Evolutionary conservation across 768 basidiomycete genomes (phyloP), one percentile per base, ranked within the genome.

Genomic region (Lentinula edodes): DNA sequence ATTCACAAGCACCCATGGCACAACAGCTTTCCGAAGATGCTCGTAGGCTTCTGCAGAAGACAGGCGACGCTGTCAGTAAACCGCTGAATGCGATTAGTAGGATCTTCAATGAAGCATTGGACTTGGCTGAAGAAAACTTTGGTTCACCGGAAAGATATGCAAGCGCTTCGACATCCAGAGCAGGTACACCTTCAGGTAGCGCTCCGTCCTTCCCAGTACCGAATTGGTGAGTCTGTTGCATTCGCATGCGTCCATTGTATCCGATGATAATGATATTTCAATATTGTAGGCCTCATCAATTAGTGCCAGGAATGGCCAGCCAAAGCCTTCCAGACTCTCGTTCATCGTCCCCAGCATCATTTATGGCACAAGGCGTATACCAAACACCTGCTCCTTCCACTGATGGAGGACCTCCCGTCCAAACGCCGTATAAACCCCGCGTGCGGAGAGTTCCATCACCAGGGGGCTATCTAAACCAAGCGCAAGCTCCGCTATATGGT

Each of bases 31-130:
- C 78, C 0, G 86, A 91, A 57, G 93, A 95, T 67, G 94, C 93
- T 0, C 85, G 84, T 42, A 82, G 88, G 23, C 82, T 96, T 35
- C 79, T 96, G 48, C 94, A 94, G 73, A 90, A 90, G 71, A 96
- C 95, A 0, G 93, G 94, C 7, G 91, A 94, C 69, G 90, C 86
- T 0, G 89, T 96, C 61, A 93, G 90, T 7, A 94, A 93, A 71
- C 94, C 94, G 3, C 80, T 97, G n/a, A 91, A 78, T 64, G 92
- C 94, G 1, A 89, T 97, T 55, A 83, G 93, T 16, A 85, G 90
- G 56, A 94, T 97, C 63, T 88, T 96, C 71, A 90, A 84, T 63
- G 91, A 91, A 50, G 93, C 91, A 0, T 74, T 94, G 10, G 90
- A 93, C 66, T 82, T 83, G 39, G 84, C 82, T 0, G 87, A 88